Percentiles rank a stretch among this genome's conserved stretches.
Evolutionary conservation across 352 stramenopile genomes (phyloP).

Genomic region (Phytopythium litorale): DNA sequence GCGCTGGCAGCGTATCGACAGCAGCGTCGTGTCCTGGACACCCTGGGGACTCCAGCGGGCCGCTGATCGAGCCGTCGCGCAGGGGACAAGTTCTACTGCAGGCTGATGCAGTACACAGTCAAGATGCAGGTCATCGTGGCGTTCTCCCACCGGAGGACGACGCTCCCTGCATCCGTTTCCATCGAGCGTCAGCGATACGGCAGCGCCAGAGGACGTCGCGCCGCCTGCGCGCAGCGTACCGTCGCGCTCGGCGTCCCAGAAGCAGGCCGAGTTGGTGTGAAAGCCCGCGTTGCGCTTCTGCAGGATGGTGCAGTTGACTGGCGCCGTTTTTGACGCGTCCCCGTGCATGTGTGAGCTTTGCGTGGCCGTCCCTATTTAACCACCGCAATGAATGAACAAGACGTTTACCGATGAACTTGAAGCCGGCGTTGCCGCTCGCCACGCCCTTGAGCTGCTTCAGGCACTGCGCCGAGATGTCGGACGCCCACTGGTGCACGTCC

Average conservation of each 20-base stretch:
- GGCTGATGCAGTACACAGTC: constrained; percentile 70
- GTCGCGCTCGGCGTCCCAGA: constrained; percentile 84
- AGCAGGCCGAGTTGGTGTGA: constrained; percentile 85
- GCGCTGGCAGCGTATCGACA: not conserved
- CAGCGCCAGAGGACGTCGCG: not conserved
- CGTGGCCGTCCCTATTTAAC: constrained; percentile 34
- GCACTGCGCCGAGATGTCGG: constrained; percentile 71
- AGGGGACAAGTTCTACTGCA: constrained; percentile 28
- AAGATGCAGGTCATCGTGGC: constrained; percentile 68
- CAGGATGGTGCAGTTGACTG: constrained; percentile 86
- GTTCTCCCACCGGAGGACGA: constrained; percentile 74
- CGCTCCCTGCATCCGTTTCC: constrained; percentile 38
- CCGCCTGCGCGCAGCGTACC: constrained; percentile 19
- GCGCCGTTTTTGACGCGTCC: constrained; percentile 13
- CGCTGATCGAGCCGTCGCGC: not conserved
- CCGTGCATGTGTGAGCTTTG: constrained; percentile 1
- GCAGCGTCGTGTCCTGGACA: not conserved
- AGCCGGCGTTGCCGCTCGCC: constrained; percentile 77
- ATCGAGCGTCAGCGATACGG: not conserved
- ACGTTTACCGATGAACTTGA: constrained; percentile 84
- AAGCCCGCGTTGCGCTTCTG: constrained; percentile 87
- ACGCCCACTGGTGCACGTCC: constrained; percentile 79
- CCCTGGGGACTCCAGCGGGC: not conserved
- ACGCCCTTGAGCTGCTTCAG: constrained; percentile 84
- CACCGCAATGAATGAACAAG: constrained; percentile 2